Evolutionary conservation across 1,284 basidiomycete species (phyloP).

Genomic region (Irpex lacteus): DNA sequence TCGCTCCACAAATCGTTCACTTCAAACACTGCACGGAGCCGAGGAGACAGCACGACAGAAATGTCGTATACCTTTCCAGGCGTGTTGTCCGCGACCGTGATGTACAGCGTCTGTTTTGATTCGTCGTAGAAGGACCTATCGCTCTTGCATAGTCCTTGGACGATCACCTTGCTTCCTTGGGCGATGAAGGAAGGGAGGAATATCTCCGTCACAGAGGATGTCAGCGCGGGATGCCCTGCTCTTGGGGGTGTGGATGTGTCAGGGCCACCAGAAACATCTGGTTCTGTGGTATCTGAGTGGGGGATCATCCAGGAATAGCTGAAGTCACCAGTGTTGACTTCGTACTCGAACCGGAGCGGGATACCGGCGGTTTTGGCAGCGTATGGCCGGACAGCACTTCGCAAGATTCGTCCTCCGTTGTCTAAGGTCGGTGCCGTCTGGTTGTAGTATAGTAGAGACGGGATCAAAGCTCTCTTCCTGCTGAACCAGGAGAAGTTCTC

Average conservation of each 20-base stretch:
- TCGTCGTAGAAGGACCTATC: slow-evolving; percentile 57
- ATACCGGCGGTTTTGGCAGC: slow-evolving; percentile 77
- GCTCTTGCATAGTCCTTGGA: slow-evolving; percentile 47
- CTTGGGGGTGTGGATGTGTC: slow-evolving; percentile 37
- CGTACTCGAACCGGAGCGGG: slow-evolving; percentile 65
- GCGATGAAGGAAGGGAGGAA: slow-evolving; percentile 69
- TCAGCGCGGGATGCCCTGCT: slow-evolving; percentile 36
- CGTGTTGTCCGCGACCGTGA: slow-evolving; percentile 45
- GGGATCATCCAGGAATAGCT: slow-evolving; percentile 60
- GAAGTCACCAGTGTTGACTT: slow-evolving; percentile 66
- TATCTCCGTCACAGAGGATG: slow-evolving; percentile 70
- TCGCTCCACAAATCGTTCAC: slow-evolving; percentile 67
- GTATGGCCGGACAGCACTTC: slow-evolving; percentile 77
- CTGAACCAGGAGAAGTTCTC: slow-evolving; percentile 97
- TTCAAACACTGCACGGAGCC: slow-evolving; percentile 46
- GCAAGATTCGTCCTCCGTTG: slow-evolving; percentile 76
- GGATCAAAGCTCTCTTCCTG: slow-evolving; percentile 50
- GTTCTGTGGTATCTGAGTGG: background rate
- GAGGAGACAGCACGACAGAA: slow-evolving; percentile 52
- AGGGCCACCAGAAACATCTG: slow-evolving; percentile 11
- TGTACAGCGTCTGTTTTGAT: slow-evolving; percentile 62
- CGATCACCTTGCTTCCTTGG: slow-evolving; percentile 53
- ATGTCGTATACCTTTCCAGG: slow-evolving; percentile 47
- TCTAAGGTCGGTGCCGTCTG: slow-evolving; percentile 68
- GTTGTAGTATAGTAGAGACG: slow-evolving; percentile 47